Evolutionary conservation across 1,284 basidiomycete genomes (phyloP).

Genomic region (Rhodotorula sp.): DNA sequence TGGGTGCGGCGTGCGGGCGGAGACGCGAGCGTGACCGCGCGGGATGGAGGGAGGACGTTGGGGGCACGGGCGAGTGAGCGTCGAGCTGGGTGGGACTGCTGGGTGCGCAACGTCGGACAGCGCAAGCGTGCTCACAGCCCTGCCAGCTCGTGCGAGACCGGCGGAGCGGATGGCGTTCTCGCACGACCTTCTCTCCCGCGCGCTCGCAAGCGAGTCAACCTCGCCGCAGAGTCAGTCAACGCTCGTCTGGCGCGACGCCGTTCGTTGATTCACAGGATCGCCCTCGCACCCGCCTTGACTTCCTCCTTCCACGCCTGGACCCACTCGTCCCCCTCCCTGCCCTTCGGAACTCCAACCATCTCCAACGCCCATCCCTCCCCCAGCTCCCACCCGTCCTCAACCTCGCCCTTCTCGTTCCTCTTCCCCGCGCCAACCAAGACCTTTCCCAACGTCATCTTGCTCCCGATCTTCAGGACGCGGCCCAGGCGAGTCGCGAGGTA

Average conservation of each 20-base stretch:
- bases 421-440: constrained; percentile 57
- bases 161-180: background rate
- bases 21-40: too few species aligned
- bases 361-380: constrained; percentile 71
- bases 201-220: background rate
- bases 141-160: background rate
- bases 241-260: too few species aligned
- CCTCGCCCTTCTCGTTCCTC: constrained; percentile 58
- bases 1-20: background rate
- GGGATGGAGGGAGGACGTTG: too few species aligned
- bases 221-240: too few species aligned
- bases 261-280: constrained; percentile 23
- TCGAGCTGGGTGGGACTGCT: background rate
- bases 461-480: constrained; percentile 82
- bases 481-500: constrained; percentile 77
- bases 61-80: too few species aligned
- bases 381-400: constrained; percentile 70
- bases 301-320: constrained; percentile 77
- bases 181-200: background rate
- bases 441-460: constrained; percentile 77
- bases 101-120: background rate
- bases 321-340: constrained; percentile 78
- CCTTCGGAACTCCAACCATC: constrained; percentile 78
- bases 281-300: constrained; percentile 20
- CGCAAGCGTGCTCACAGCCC: too few species aligned